phyloP scores from a whole-genome alignment of 116 monocot genomes.

The Posidonia oceanica region DNA sequence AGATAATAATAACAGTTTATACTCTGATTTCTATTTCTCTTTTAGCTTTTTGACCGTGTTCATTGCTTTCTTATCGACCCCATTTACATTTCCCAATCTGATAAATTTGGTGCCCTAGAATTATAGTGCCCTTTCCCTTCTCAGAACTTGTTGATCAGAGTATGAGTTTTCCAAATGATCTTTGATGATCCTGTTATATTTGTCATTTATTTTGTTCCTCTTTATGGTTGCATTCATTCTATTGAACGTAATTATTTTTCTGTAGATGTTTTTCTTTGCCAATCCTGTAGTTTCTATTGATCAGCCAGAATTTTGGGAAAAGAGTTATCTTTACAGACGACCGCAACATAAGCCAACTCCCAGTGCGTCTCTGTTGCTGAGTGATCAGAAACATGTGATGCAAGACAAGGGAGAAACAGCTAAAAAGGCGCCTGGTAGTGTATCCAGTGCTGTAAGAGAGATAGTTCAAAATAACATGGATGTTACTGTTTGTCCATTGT shows the following conservation, averaged over 20 bases:
- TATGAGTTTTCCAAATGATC: too few relatives aligned
- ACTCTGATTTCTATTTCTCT: too few relatives aligned
- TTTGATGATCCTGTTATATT: not conserved
- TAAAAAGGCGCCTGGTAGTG: constrained; percentile 5
- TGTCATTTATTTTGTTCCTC: not conserved
- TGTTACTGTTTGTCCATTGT: constrained; percentile 44
- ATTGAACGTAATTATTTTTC: not conserved
- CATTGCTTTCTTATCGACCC: too few relatives aligned
- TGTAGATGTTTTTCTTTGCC: constrained; percentile 85
- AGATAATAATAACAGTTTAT: too few relatives aligned
- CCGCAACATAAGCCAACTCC: constrained; percentile 11
- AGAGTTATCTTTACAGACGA: constrained; percentile 59
- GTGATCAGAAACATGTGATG: constrained; percentile 4
- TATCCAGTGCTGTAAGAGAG: constrained; percentile 13
- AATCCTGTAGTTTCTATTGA: constrained; percentile 60
- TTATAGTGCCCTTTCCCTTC: too few relatives aligned
- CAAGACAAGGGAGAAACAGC: constrained; percentile 17
- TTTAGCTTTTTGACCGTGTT: too few relatives aligned
- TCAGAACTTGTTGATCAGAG: too few relatives aligned
- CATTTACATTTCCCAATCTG: too few relatives aligned
- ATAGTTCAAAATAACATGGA: constrained; percentile 26
- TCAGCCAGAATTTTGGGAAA: constrained; percentile 92
- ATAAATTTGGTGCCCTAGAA: too few relatives aligned
- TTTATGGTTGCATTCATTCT: not conserved
- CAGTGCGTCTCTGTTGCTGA: not conserved